Conservation (phyloP, 768 basidiomycete species). For the Suillus cothurnatus region DNA sequence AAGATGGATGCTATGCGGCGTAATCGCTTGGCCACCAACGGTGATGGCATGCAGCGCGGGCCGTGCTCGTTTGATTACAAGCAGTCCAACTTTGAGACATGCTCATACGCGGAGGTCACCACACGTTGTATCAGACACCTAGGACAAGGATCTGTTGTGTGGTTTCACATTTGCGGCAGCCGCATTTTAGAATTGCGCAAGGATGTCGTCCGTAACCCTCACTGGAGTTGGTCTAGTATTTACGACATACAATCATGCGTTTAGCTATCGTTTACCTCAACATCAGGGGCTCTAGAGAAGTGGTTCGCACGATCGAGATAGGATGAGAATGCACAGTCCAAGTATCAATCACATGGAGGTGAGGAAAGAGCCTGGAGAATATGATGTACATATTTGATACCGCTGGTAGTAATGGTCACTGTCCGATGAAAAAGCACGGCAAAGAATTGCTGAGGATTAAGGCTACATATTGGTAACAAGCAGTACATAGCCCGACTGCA, state of each 20-base stretch:
- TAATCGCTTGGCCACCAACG: neutral
- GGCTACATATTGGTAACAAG: constrained; percentile 6
- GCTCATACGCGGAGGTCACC: too few relatives aligned
- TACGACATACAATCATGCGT: neutral
- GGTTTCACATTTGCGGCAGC: neutral
- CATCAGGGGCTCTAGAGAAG: neutral
- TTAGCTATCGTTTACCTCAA: neutral
- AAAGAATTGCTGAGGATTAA: neutral
- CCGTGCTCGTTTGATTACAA: neutral
- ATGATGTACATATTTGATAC: neutral
- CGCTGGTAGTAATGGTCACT: neutral
- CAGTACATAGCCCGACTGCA: constrained; percentile 5
- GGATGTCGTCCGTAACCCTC: neutral
- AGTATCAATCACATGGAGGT: neutral
- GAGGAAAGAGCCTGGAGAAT: neutral
- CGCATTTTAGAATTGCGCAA: neutral
- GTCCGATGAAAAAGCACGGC: neutral
- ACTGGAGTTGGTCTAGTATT: neutral
- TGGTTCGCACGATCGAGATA: neutral
- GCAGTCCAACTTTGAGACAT: neutral
- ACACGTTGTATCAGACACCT: neutral
- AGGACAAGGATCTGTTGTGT: neutral
- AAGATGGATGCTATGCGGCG: neutral
- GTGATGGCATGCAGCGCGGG: neutral
- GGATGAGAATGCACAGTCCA: neutral